These are phyloP conservation scores for Antitrichia curtipendula DNA, from an alignment of 225 moss, liverwort and hornwort species.

Conservation along the genomic window DNA sequence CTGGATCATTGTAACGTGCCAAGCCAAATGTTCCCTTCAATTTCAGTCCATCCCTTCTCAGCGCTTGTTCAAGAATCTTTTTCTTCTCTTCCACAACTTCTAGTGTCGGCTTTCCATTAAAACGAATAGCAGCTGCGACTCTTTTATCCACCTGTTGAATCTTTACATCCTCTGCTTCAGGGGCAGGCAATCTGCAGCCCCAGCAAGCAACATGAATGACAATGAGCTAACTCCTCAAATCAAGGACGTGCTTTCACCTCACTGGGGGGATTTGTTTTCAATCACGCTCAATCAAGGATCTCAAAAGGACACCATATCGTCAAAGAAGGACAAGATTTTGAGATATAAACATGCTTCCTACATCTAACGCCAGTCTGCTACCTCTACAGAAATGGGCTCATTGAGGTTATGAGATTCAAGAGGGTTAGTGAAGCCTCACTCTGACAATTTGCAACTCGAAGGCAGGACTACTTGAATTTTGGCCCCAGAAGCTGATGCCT, in stretches of 20 bases:
- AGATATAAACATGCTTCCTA: not conserved
- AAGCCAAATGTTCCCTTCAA: constrained; percentile 57
- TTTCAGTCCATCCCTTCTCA: constrained; percentile 46
- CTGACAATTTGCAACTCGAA: constrained; percentile 33
- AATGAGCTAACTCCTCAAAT: not conserved
- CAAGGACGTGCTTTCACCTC: too few species aligned
- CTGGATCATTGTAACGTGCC: constrained; percentile 92
- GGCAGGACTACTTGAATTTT: constrained; percentile 86
- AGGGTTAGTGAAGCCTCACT: constrained; percentile 20
- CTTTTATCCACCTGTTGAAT: constrained; percentile 48
- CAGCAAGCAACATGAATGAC: not conserved
- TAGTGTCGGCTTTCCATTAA: constrained; percentile 61
- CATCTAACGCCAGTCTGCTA: not conserved
- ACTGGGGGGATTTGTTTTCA: too few species aligned
- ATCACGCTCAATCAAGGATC: not conserved
- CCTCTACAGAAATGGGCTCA: not conserved
- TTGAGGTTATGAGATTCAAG: not conserved
- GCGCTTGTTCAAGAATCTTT: constrained; percentile 29
- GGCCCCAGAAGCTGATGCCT: constrained; percentile 19
- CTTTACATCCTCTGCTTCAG: constrained; percentile 45
- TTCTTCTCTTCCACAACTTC: constrained; percentile 54
- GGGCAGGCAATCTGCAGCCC: constrained; percentile 55
- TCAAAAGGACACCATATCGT: not conserved
- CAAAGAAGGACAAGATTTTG: not conserved
- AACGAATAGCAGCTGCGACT: constrained; percentile 63